Base-by-base conservation (phyloP, 2,329 filamentous ascomycete species). In the Apiospora arundinis region DNA sequence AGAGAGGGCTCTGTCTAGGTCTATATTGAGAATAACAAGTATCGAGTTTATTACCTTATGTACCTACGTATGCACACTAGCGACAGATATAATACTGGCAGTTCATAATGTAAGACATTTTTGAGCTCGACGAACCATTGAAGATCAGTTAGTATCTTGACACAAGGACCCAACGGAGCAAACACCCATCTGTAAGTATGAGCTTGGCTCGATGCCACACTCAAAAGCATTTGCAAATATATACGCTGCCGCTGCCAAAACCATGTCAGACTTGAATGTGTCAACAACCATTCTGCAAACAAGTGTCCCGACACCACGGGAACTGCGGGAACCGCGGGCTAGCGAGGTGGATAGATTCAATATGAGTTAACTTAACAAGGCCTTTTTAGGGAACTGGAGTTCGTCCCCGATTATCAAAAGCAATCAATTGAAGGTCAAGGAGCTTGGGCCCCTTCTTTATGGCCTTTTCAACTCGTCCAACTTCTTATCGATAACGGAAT, bases 401-500 rank as follows among this genome's bases (percentile, higher is more conserved):
- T 49, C n/a, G n/a, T 49, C n/a, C 46, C 23, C 21, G 45, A 21
- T 46, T 46, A 46, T 46, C 16, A 21, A 46, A 46, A 21, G 16
- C n/a, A n/a, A n/a, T n/a, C n/a, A 9, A 23, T 28, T 56, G 52
- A 14, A 14, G 18, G 21, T 18, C 4, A 6, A 4, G 32, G 18
- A 63, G 56, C 56, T 63, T 40, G 56, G 56, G 28, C 32, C 52
- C 12, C 2, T 6, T 8, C 4, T 9, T 52, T 8, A 25, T 25
- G 25, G 23, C 49, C 11, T n/a, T n/a, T n/a, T n/a, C n/a, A n/a
- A n/a, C n/a, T n/a, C n/a, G n/a, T n/a, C n/a, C n/a, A n/a, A n/a
- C n/a, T n/a, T n/a, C n/a, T n/a, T n/a, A n/a, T 63, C 56, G 56
- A 63, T 63, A 63, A 40, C 56, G 56, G 56, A 5, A 40, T 63